Conservation (phyloP, 345 rosid species). For the Mangifera indica region DNA sequence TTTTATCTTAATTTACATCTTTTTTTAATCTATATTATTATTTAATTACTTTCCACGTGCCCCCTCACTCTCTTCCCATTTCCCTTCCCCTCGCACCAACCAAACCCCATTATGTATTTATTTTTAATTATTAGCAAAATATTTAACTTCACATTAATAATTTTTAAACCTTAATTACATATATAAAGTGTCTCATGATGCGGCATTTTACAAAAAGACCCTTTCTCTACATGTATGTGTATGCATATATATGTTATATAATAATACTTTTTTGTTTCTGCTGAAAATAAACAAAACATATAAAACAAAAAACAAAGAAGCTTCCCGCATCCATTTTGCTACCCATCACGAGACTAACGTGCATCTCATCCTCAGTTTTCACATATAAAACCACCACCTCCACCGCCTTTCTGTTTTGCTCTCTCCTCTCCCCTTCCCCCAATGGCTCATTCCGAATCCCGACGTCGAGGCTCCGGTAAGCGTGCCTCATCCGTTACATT, state of each 20-base stretch:
- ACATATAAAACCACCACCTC: slow-evolving; percentile 40
- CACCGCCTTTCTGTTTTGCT: slow-evolving; percentile 31
- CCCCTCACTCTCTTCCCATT: slow-evolving; percentile 35
- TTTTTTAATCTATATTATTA: too few relatives aligned
- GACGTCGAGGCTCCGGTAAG: slow-evolving; percentile 43
- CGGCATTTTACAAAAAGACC: too few relatives aligned
- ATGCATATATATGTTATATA: slow-evolving; percentile 5
- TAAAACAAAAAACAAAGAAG: slow-evolving; percentile 27
- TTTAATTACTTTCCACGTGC: slow-evolving; percentile 37
- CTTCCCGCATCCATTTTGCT: slow-evolving; percentile 58
- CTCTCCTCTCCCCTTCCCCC: slow-evolving; percentile 6
- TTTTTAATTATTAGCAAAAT: too few relatives aligned
- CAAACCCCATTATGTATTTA: slow-evolving; percentile 23
- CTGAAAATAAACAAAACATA: neutral
- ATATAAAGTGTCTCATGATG: too few relatives aligned
- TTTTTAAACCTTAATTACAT: too few relatives aligned
- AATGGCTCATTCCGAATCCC: slow-evolving; percentile 62
- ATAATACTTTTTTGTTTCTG: neutral
- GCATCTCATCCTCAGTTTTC: slow-evolving; percentile 29
- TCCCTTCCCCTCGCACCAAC: slow-evolving; percentile 40
- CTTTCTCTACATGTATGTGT: neutral
- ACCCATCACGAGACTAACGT: slow-evolving; percentile 87
- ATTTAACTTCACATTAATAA: too few relatives aligned
- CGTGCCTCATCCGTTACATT: slow-evolving; percentile 8
- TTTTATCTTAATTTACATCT: too few relatives aligned